These are phyloP conservation scores for Lasiosphaeria ovina DNA, from an alignment of 495 filamentous ascomycete species.

Conservation along the genomic window DNA sequence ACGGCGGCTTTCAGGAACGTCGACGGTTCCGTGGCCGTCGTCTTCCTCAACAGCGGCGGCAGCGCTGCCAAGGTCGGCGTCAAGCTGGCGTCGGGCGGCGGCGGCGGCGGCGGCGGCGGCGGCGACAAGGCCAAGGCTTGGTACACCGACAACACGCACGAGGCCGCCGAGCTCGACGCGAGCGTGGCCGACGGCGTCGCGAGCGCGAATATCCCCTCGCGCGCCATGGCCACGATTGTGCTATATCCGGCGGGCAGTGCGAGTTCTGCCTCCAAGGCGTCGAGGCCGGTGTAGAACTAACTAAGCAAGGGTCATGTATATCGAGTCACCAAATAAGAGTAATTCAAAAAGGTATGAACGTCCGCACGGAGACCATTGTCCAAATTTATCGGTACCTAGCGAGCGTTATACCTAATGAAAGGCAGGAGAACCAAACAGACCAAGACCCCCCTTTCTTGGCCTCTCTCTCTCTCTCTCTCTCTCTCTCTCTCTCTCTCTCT, in stretches of 20 bases:
- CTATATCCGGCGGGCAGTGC: slow-evolving; percentile 8
- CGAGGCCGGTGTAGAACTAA: too few relatives aligned
- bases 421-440: too few relatives aligned
- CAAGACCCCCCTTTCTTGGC: too few relatives aligned
- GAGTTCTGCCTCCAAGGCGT: too few relatives aligned
- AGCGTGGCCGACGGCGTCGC: slow-evolving; percentile 17
- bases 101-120: slow-evolving; percentile 13
- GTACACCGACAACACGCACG: slow-evolving; percentile 32
- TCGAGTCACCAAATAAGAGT: too few relatives aligned
- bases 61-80: slow-evolving; percentile 19
- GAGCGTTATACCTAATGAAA: too few relatives aligned
- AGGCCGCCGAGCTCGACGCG: slow-evolving; percentile 18
- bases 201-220: slow-evolving; percentile 17
- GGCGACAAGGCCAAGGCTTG: slow-evolving; percentile 22
- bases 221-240: slow-evolving; percentile 27
- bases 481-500: too few relatives aligned
- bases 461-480: too few relatives aligned
- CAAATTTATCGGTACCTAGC: too few relatives aligned
- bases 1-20: slow-evolving; percentile 47
- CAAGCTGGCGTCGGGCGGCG: slow-evolving; percentile 21
- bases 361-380: too few relatives aligned
- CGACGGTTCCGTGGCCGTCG: slow-evolving; percentile 42
- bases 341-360: too few relatives aligned
- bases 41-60: slow-evolving; percentile 44
- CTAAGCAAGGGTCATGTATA: too few relatives aligned